Evolutionary conservation across 768 basidiomycete genomes (phyloP), one percentile per base, ranked within the genome.

Genomic region (Xanthoconium purpureum): DNA sequence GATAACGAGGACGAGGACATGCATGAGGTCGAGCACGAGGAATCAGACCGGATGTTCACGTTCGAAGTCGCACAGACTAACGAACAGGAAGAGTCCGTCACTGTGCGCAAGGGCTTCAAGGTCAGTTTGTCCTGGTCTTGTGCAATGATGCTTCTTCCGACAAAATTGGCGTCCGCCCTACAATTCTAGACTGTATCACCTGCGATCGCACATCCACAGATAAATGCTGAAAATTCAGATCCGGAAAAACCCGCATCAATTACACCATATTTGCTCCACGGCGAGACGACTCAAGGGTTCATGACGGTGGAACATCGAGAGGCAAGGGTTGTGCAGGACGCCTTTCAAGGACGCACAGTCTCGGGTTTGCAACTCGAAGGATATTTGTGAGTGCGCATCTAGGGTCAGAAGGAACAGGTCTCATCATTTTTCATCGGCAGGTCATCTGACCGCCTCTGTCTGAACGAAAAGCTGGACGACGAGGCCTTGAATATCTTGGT

Each of bases 11-110:
- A 74, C 0, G 51, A 65, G 15, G 65, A 65, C 1, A 52, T 55
- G 0, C 59, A 66, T n/a, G 72, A 73, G 8, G 30, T 67, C 7
- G 77, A 75, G 0, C 71, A 79, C 7, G 75, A 78, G 14, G 73
- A 75, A 15, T 70, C 66, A 3, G 81, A 81, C 36, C 72, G 83
- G 10, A 65, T 85, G 52, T 81, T 79, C 61, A 75, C 74, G 0
- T 85, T 82, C 52, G 77, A 80, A 44, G 83, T 85, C 0, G 66
- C 74, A 0, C 81, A 84, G 64, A 82, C 77, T 7, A 76, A 75
- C 17, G 80, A 84, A 46, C 79, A 83, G 57, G 81, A 82, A 51
- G 84, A 84, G 60, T 71, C 73, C 6, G 80, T 82, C 2, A 63
- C 66, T 1, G 63, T 70, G 9, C 72, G 73, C 15, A 67, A 71